Evolutionary conservation across 768 basidiomycete genomes (phyloP).

Genomic region (Dentipellis sp.): DNA sequence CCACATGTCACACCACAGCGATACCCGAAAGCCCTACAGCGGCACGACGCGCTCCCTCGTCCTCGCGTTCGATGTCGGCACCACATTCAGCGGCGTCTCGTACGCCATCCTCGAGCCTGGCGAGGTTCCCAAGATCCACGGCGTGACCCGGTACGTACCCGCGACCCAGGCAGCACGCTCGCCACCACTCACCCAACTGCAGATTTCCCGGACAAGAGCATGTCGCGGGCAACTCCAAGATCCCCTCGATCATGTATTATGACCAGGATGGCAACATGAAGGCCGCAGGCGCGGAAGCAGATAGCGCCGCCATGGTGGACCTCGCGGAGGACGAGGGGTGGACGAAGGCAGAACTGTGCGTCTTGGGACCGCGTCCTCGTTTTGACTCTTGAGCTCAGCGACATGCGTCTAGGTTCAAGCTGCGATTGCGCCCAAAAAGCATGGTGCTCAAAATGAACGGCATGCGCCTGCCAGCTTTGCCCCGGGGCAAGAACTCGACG

Average conservation of each 20-base stretch:
- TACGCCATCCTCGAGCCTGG: constrained; percentile 78
- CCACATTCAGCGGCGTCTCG: constrained; percentile 77
- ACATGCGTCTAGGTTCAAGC: constrained; percentile 51
- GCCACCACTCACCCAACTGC: background rate
- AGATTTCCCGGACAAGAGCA: constrained; percentile 84
- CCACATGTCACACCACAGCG: constrained; percentile 42
- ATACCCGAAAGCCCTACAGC: constrained; percentile 65
- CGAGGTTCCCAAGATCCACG: constrained; percentile 73
- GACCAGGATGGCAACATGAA: constrained; percentile 55
- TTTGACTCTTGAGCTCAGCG: background rate
- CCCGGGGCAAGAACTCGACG: constrained; percentile 56
- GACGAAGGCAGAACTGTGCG: constrained; percentile 70
- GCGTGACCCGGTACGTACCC: constrained; percentile 60
- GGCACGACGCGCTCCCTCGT: constrained; percentile 58
- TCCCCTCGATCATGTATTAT: constrained; percentile 71
- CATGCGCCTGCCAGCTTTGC: constrained; percentile 64
- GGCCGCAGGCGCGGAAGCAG: constrained; percentile 73
- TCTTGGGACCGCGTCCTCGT: background rate
- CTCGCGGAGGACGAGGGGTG: constrained; percentile 72
- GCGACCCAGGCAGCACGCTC: background rate
- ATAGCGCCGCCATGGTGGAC: constrained; percentile 43
- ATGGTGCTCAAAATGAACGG: constrained; percentile 83
- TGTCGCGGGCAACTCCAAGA: constrained; percentile 78
- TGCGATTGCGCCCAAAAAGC: constrained; percentile 64
- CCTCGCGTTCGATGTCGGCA: constrained; percentile 75